Evolutionary conservation across 1,139 yeast genomes (phyloP), one percentile per base, ranked within the genome.

Genomic region (Pichia sp.): DNA sequence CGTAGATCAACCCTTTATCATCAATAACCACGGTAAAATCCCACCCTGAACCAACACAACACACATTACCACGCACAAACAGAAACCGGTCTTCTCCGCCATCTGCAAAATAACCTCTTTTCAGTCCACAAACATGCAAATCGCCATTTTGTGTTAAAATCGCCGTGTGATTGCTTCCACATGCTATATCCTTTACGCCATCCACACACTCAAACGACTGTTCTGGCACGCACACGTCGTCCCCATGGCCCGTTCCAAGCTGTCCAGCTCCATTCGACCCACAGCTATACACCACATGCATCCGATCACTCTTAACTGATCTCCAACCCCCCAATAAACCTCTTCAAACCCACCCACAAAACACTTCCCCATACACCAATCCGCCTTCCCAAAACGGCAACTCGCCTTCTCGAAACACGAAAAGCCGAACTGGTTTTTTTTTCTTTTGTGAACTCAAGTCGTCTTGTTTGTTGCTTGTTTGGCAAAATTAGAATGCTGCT

Each of bases 101-200:
- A 2, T 20, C 13, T 3, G 15, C 27, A 10, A 36, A 35, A 9
- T 20, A 18, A 3, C 19, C 33, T 11, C 14, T 19, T 24, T 47
- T 44, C 9, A 40, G 26, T 3, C 96, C 96, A 42, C 76, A 56
- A 0, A 76, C 74, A 49, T 63, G 78, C 0, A 79, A 59, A 0
- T 62, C 57, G 0, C 91, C 91, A 39, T 69, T 62, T 2, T 61
- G 65, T 13, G 76, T 57, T 7, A 86, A 59, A 2, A 87, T 50
- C 28, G 86, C 53, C 0, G 95, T 80, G 58, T 91, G 97, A 55
- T 88, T 89, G 0, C 97, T 97, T 4, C 97, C 97, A 56, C 88
- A 78, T 1, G 69, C 71, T 27, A 79, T 68, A 57, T 63, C 69
- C 32, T 52, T 45, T 0, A 79, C 71, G 30, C 46, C 51, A 5